Base-by-base conservation (phyloP, 805 yeast genomes). In the Komagataella pseudopastoris region DNA sequence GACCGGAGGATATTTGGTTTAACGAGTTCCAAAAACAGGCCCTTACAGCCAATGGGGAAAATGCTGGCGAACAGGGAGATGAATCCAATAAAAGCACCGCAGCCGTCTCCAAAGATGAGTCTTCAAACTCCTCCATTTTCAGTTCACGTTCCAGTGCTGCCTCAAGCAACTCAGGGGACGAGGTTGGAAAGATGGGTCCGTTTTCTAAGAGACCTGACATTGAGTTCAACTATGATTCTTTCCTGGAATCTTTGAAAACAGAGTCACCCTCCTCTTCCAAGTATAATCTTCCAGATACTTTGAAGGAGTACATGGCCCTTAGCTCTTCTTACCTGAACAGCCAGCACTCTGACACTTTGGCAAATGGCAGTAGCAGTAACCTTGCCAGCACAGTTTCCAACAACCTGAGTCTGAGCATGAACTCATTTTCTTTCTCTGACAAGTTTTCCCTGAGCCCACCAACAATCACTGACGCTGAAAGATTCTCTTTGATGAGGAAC, bases 271-370 rank as follows among this genome's bases (percentile, higher is more conserved):
- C 49, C 23, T 54, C 51, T 47, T 52, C 52, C 30, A 60, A 60
- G 49, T 61, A 62, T 45, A 66, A 66, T 20, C 57, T 70, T 5
- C 67, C 66, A 46, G 55, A 59, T 47, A 67, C 71, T 1, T 59
- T 71, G 48, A 59, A 71, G 48, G 72, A 69, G 53, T 66, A 66
- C 52, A 70, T 71, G 71, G 65, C 63, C 55, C 62, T 70, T 23
- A 66, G 66, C 14, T 30, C 39, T 8, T 30, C 39, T 30, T 10
- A 30, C 14, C n/a, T 30, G n/a, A 30, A 30, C 14, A 30, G 12
- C 5, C 39, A 30, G 14, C 39, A 30, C 39, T 30, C 39, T 14
- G 39, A 30, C 39, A 14, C 47, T n/a, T 49, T 46, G 22, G 53
- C 51, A 6, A 36, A 22, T 4, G 45, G 62, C 46, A 56, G 58